These are phyloP conservation scores for Thinopyrum elongatum DNA, from an alignment of 176 grass and related monocot species.

Conservation along the genomic window DNA sequence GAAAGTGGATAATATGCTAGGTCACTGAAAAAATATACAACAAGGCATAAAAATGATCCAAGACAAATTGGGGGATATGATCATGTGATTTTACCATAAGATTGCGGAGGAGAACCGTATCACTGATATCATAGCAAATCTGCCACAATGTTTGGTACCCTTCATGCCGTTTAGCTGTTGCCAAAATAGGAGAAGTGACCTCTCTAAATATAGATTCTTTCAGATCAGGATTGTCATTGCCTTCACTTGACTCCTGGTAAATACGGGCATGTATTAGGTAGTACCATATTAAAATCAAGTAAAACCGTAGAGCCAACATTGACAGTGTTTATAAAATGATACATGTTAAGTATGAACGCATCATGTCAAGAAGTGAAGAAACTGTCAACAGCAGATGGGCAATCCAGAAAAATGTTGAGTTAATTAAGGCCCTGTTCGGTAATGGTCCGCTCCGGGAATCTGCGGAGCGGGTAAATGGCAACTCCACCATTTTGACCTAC, in stretches of 20 bases:
- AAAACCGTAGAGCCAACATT: slow-evolving; percentile 10
- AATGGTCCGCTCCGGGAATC: no score
- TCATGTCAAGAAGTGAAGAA: slow-evolving; percentile 20
- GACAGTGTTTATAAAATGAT: not conserved
- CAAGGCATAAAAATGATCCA: slow-evolving; percentile 9
- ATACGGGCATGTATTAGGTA: slow-evolving; percentile 28
- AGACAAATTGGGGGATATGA: slow-evolving; percentile 13
- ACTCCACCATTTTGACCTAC: no score
- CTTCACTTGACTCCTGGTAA: slow-evolving; percentile 68
- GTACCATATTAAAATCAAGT: slow-evolving; percentile 3
- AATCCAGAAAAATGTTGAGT: slow-evolving; percentile 1
- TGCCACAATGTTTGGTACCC: slow-evolving; percentile 94
- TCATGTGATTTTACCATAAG: slow-evolving; percentile 77
- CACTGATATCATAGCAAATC: slow-evolving; percentile 94
- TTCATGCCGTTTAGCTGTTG: slow-evolving; percentile 87
- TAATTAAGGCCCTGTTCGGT: not conserved
- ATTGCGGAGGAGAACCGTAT: slow-evolving; percentile 75
- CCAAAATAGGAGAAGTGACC: slow-evolving; percentile 73
- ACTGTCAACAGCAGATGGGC: not conserved
- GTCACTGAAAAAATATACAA: not conserved
- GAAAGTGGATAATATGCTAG: slow-evolving; percentile 17
- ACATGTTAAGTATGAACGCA: slow-evolving; percentile 20
- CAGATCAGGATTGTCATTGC: slow-evolving; percentile 49
- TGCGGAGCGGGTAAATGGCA: no score
- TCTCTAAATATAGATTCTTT: slow-evolving; percentile 94